A percentile compares a stretch with the other conserved stretches of the same genome.
Conservation (phyloP, 495 filamentous ascomycete species). For the Thozetella sp. region DNA sequence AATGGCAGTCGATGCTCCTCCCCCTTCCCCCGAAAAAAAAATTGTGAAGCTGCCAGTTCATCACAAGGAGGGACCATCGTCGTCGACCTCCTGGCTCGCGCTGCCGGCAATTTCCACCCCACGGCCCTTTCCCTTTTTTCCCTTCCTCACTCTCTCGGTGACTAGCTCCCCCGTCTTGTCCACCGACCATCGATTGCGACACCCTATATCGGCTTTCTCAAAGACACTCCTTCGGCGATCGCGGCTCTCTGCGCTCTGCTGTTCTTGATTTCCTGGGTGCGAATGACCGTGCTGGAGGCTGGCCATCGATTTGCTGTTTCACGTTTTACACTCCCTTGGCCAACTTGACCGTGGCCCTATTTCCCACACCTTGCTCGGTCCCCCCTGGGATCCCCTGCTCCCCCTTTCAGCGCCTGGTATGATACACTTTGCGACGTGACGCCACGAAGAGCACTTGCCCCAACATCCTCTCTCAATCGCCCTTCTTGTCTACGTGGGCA, state of each 20-base stretch:
- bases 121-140: background rate
- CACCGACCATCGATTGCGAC: background rate
- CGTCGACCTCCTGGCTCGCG: background rate
- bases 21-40: background rate
- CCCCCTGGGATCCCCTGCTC: background rate
- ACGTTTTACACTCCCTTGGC: background rate
- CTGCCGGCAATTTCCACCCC: background rate
- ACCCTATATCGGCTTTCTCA: background rate
- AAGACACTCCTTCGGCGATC: background rate
- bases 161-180: background rate
- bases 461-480: background rate
- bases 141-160: no score
- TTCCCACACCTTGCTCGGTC: background rate
- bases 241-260: no score
- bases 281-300: background rate
- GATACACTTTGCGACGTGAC: background rate
- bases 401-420: background rate
- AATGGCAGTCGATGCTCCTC: background rate
- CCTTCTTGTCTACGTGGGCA: background rate
- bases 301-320: background rate
- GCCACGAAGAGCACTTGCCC: background rate
- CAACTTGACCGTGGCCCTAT: background rate
- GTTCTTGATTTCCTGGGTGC: background rate
- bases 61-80: background rate
- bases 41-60: background rate